Evolutionary conservation across 1,139 yeast species (phyloP), one percentile per base, ranked within the genome.

Genomic region (Taphrina communis): DNA sequence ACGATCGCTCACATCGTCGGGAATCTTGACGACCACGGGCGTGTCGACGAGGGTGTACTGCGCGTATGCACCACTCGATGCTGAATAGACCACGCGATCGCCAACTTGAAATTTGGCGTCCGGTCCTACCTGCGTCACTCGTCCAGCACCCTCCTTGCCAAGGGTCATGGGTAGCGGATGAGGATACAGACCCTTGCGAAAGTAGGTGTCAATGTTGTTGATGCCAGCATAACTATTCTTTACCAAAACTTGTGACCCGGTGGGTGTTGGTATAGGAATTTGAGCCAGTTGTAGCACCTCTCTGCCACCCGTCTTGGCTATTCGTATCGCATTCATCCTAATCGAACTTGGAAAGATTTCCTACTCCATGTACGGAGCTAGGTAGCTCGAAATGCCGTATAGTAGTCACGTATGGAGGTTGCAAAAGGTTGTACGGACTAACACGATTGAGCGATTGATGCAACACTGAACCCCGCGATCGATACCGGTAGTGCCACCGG

Each of bases 71-170:
- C 70, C 69, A 79, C 65, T 86, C 36, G 50, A 41, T 72, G 85
- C 87, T 57, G 88, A 83, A 79, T 86, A 92, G 76, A 69, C 67
- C 21, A 91, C 88, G 63, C 84, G 82, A 75, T 92, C 97, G 46
- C 97, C 97, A 36, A 87, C 85, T 68, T 82, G 77, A 76, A 80
- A 87, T 35, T 80, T 78, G 31, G 89, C 96, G 0, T 82, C 78
- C 1, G 79, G 73, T 39, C 97, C 97, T 21, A 85, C 84, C 21
- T 87, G 85, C 48, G 83, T 94, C 61, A 92, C 85, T 19, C 78
- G 83, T 44, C 97, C 97, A 48, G 89, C 81, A 2, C 93, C 97
- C 77, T 92, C 97, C 70, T 92, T 82, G n/a, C 97, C 97, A 53
- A 66, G 48, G 6, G 63, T 50, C 65, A n/a, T 48, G 39, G 71